Evolutionary conservation across 2,329 filamentous ascomycete species (phyloP).

Genomic region (Tolypocladium pustulatum): DNA sequence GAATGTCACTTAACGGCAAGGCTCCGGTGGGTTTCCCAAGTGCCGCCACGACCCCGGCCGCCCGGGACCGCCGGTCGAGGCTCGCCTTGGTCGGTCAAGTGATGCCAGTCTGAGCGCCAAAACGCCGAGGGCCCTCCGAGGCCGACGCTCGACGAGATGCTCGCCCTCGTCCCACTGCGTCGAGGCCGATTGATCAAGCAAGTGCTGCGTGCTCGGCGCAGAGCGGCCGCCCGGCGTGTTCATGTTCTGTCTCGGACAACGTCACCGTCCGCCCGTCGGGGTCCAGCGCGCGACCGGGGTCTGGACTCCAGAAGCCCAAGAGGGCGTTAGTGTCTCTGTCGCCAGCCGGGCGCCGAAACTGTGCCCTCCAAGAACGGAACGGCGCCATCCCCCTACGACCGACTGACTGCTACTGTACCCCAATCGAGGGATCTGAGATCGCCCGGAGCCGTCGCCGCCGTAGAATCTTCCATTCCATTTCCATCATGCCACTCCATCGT

Average conservation of each 20-base stretch:
- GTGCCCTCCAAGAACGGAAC: neutral
- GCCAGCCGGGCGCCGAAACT: neutral
- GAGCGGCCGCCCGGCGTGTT: no score
- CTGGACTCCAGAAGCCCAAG: neutral
- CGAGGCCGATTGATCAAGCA: no score
- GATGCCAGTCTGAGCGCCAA: neutral
- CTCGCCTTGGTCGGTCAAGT: neutral
- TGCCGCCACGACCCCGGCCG: neutral
- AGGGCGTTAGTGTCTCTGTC: neutral
- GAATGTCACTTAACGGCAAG: constrained; percentile 8
- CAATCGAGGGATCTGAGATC: neutral
- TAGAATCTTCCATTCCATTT: neutral
- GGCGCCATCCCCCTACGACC: neutral
- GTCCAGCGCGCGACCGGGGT: neutral
- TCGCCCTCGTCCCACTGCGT: neutral
- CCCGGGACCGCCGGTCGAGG: neutral
- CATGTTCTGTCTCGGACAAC: neutral
- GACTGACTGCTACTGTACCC: neutral
- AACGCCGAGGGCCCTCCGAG: neutral
- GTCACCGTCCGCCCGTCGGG: neutral
- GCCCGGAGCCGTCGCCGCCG: neutral
- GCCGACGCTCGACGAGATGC: neutral
- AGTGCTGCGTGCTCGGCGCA: no score
- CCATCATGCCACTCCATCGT: neutral
- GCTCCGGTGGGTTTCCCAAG: neutral